These are phyloP conservation scores for Eleusine indica DNA, from an alignment of 176 grass and related monocot species.

Conservation along the genomic window DNA sequence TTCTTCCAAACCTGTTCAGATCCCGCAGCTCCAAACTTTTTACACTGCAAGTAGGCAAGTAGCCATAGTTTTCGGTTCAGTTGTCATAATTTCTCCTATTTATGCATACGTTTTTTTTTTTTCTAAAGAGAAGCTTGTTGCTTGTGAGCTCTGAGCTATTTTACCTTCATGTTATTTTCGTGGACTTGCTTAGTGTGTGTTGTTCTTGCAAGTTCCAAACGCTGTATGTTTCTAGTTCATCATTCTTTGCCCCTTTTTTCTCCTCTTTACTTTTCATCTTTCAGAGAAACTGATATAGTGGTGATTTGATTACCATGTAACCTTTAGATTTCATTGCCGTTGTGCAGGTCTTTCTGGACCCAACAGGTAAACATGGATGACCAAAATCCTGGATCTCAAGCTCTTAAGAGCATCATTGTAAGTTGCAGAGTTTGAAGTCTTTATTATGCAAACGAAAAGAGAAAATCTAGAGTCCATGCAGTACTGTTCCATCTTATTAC, in stretches of 20 bases:
- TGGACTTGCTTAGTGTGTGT: background rate
- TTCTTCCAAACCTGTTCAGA: background rate
- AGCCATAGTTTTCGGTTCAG: background rate
- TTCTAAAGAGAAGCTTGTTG: background rate
- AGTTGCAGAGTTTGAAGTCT: background rate
- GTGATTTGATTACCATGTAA: background rate
- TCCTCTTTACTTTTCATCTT: background rate
- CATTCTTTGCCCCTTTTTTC: background rate
- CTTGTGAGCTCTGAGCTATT: background rate
- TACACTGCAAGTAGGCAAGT: background rate
- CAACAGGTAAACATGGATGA: conserved; percentile 1
- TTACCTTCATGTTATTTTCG: background rate
- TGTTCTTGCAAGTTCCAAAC: background rate
- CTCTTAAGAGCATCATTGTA: background rate
- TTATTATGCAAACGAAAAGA: background rate
- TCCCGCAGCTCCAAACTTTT: background rate
- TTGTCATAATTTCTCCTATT: background rate
- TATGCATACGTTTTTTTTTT: too few relatives aligned
- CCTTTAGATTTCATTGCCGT: background rate
- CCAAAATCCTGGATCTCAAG: conserved; percentile 27
- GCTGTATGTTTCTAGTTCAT: background rate
- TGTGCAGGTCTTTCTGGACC: conserved; percentile 18
- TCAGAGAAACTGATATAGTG: background rate
- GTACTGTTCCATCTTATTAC: background rate
- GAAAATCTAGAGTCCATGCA: background rate